phyloP scores from a whole-genome alignment of 768 basidiomycete species.

The Postia placenta region DNA sequence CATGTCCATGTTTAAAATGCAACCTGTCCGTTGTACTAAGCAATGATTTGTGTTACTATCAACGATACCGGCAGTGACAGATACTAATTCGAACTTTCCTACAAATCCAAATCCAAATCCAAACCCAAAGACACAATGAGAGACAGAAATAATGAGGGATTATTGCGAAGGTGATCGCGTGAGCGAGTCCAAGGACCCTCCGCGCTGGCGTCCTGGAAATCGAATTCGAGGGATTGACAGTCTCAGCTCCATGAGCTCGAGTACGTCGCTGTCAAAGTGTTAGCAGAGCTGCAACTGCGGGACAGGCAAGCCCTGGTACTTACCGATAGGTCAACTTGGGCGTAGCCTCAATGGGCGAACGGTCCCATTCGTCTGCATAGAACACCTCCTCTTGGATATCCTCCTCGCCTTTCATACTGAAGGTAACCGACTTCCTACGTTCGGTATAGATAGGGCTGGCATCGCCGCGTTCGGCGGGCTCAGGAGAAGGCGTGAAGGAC shows the following conservation, averaged over 20 bases:
- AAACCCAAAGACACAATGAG: no score
- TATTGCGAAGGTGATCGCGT: no score
- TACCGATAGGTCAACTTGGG: constrained; percentile 15
- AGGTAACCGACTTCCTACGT: constrained; percentile 13
- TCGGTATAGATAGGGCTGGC: not conserved
- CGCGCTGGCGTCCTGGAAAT: constrained; percentile 1
- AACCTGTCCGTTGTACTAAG: no score
- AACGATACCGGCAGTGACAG: no score
- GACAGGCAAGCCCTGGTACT: not conserved
- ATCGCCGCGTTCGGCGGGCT: not conserved
- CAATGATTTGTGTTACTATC: no score
- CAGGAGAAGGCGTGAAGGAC: constrained; percentile 4
- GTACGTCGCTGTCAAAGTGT: constrained; percentile 12
- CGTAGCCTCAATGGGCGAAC: constrained; percentile 14
- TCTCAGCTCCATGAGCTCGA: constrained; percentile 17
- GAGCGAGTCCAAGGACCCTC: constrained; percentile 1
- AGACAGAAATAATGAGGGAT: no score
- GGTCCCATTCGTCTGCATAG: constrained; percentile 18
- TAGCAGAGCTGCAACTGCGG: not conserved
- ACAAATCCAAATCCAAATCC: no score
- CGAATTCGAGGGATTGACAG: constrained; percentile 13
- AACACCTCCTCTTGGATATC: constrained; percentile 15
- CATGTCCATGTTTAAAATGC: no score
- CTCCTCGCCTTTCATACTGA: constrained; percentile 7
- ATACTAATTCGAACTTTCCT: no score